Evolutionary conservation across 805 yeast species (phyloP).

Genomic region (Barnettozyma sucrosica): DNA sequence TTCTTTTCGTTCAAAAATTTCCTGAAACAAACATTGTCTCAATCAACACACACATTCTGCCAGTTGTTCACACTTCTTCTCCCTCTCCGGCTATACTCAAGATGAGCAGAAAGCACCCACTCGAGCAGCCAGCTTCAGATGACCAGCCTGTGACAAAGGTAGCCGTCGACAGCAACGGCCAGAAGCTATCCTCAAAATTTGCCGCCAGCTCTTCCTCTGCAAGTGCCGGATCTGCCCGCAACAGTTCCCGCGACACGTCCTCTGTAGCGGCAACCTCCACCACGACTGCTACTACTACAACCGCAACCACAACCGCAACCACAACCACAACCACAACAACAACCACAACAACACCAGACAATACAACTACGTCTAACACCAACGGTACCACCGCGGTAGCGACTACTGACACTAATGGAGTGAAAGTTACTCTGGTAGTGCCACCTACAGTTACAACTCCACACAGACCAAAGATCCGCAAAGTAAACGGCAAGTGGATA

Average conservation of each 20-base stretch:
- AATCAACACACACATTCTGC: not conserved
- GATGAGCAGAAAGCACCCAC: not conserved
- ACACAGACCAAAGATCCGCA: constrained; percentile 8
- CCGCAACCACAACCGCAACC: no score
- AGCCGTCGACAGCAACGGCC: not conserved
- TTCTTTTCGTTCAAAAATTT: not conserved
- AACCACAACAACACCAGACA: no score
- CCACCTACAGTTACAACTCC: not conserved
- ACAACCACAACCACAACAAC: not conserved
- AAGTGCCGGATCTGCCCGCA: not conserved
- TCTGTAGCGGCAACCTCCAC: not conserved
- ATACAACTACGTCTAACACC: not conserved
- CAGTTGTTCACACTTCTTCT: not conserved
- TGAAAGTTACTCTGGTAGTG: not conserved
- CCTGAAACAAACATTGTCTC: not conserved
- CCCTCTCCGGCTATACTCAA: not conserved
- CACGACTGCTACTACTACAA: not conserved
- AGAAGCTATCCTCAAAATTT: not conserved
- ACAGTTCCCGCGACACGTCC: not conserved
- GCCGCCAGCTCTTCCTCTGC: not conserved
- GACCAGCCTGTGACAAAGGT: not conserved
- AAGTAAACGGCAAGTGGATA: constrained; percentile 30
- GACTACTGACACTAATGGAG: not conserved
- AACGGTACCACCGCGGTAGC: not conserved
- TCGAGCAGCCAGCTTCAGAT: not conserved